These are phyloP conservation scores for Anastatica hierochuntica DNA, from an alignment of 345 rosid species.

Conservation along the genomic window DNA sequence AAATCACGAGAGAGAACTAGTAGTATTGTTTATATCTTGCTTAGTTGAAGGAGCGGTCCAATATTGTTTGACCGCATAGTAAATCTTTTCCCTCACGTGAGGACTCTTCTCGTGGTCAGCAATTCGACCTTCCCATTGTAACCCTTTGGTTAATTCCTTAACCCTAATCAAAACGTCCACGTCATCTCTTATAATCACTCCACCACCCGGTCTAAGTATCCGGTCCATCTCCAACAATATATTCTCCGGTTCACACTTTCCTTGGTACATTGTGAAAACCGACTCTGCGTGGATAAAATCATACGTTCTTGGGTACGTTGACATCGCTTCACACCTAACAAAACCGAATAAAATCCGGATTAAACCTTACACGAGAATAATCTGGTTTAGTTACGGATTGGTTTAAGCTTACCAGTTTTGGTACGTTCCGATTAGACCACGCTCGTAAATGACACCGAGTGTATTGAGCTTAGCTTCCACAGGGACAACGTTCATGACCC, in stretches of 20 bases:
- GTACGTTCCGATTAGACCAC: slow-evolving; percentile 88
- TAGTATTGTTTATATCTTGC: slow-evolving; percentile 11
- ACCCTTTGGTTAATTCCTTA: slow-evolving; percentile 44
- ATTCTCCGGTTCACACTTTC: slow-evolving; percentile 64
- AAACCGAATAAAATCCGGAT: background rate
- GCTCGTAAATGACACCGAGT: slow-evolving; percentile 73
- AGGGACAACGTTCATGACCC: slow-evolving; percentile 81
- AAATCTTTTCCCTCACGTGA: slow-evolving; percentile 61
- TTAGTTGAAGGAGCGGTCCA: slow-evolving; percentile 50
- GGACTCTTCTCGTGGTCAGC: slow-evolving; percentile 77
- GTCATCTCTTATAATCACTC: slow-evolving; percentile 80
- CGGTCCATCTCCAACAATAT: slow-evolving; percentile 86
- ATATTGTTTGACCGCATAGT: slow-evolving; percentile 63
- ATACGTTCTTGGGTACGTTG: slow-evolving; percentile 91
- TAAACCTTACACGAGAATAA: background rate
- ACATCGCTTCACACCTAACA: slow-evolving; percentile 66
- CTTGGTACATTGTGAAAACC: slow-evolving; percentile 55
- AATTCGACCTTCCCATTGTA: slow-evolving; percentile 78
- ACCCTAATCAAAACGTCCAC: slow-evolving; percentile 57
- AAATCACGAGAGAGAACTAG: slow-evolving; percentile 20
- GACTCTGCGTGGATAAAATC: slow-evolving; percentile 82
- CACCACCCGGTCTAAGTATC: slow-evolving; percentile 74
- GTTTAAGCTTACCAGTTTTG: slow-evolving; percentile 60
- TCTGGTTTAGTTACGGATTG: background rate
- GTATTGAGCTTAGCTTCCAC: slow-evolving; percentile 53